A percentile compares a stretch with the other conserved stretches of the same genome.
Conservation (phyloP, 495 filamentous ascomycete genomes). For the Lindgomyces ingoldianus region DNA sequence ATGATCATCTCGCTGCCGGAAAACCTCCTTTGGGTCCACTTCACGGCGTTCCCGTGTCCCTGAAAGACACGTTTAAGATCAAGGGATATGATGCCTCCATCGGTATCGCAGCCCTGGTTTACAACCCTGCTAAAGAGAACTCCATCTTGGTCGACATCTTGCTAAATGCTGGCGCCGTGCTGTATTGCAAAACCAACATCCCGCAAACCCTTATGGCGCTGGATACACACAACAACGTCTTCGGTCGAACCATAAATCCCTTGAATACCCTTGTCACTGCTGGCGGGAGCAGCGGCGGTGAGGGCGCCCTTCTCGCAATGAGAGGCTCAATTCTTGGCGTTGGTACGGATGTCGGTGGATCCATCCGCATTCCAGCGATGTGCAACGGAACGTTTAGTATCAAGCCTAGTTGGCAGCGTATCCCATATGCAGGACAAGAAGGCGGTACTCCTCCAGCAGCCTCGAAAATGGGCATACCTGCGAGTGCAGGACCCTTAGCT, state of each 20-base stretch:
- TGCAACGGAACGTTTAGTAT: conserved; percentile 66
- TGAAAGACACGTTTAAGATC: conserved; percentile 48
- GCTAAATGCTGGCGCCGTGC: conserved; percentile 45
- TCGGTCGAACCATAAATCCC: conserved; percentile 48
- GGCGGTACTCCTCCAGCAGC: conserved; percentile 40
- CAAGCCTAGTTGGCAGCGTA: conserved; percentile 56
- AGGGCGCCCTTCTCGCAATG: conserved; percentile 47
- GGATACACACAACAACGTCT: conserved; percentile 49
- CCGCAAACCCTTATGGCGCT: conserved; percentile 49
- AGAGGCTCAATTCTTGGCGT: conserved; percentile 44
- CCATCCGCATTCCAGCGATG: conserved; percentile 64
- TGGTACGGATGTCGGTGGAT: conserved; percentile 72
- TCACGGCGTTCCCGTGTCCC: conserved; percentile 46
- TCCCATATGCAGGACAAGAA: conserved; percentile 57
- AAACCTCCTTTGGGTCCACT: conserved; percentile 45
- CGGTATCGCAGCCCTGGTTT: conserved; percentile 42
- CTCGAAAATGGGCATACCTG: conserved; percentile 37
- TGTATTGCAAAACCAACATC: conserved; percentile 51
- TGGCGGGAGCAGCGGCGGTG: conserved; percentile 66
- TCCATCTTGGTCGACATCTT: conserved; percentile 44
- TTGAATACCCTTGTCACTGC: conserved; percentile 45
- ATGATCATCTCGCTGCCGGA: conserved; percentile 38
- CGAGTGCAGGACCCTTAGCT: conserved; percentile 47
- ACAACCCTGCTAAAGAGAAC: conserved; percentile 38
- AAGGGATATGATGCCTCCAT: conserved; percentile 44